Percentiles rank a stretch among this genome's conserved stretches.
Evolutionary conservation across 176 grass and related monocot genomes (phyloP).

Genomic region (Cenchrus americanus): DNA sequence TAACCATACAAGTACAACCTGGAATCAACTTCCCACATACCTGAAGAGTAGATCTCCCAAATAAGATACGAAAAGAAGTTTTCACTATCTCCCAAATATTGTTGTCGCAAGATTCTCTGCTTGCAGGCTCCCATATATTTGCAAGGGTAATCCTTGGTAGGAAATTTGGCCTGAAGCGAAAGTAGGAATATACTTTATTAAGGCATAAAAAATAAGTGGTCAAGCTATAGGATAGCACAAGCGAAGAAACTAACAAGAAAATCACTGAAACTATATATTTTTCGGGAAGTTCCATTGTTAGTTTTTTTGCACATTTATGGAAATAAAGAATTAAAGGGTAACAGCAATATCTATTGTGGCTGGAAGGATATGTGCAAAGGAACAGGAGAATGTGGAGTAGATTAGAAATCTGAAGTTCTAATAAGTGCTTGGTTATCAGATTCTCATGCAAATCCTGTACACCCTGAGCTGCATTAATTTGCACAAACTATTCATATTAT

Average conservation of each 20-base stretch:
- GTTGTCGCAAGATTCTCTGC: conserved; percentile 69
- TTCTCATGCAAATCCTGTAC: conserved; percentile 2
- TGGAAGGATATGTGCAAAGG: background rate
- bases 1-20: conserved; percentile 17
- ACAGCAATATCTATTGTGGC: background rate
- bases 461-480: background rate
- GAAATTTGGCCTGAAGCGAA: conserved; percentile 68
- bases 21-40: conserved; percentile 47
- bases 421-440: background rate
- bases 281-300: background rate
- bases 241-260: background rate
- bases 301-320: background rate
- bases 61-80: conserved; percentile 73
- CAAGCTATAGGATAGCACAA: background rate
- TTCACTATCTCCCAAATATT: conserved; percentile 87
- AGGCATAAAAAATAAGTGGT: background rate
- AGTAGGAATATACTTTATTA: background rate
- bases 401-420: background rate
- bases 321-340: background rate
- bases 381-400: background rate
- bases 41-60: conserved; percentile 80
- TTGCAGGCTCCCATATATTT: conserved; percentile 95
- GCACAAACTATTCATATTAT: background rate
- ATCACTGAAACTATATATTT: background rate
- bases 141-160: conserved; percentile 91